These are phyloP conservation scores for Lunularia cruciata DNA, from an alignment of 225 moss, liverwort and hornwort genomes.

Conservation along the genomic window DNA sequence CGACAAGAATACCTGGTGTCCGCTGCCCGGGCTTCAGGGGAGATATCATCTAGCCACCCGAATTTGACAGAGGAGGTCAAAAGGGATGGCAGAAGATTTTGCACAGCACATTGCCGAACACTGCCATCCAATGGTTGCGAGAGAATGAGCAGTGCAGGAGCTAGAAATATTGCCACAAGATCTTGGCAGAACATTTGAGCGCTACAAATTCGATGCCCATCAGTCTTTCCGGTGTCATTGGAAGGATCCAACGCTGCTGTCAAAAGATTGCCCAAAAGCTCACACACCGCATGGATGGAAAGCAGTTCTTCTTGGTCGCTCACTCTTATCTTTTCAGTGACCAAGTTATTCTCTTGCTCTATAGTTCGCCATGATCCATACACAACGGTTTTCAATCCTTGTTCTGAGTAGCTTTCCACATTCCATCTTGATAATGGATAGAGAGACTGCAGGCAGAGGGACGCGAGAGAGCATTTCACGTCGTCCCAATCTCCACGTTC, in stretches of 20 bases:
- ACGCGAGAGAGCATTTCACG: conserved; percentile 23
- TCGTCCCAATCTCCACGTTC: conserved; percentile 31
- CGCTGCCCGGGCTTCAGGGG: conserved; percentile 38
- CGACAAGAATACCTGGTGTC: conserved; percentile 44
- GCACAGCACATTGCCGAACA: conserved; percentile 63
- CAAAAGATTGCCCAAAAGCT: conserved; percentile 57
- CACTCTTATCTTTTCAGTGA: background rate
- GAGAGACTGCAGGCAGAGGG: conserved; percentile 41
- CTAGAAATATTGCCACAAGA: conserved; percentile 53
- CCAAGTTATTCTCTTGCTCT: conserved; percentile 31
- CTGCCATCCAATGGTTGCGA: conserved; percentile 50
- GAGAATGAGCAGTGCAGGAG: conserved; percentile 59
- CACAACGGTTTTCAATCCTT: conserved; percentile 6
- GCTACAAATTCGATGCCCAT: conserved; percentile 23
- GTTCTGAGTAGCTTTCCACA: conserved; percentile 6
- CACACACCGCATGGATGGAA: conserved; percentile 44
- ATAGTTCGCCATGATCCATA: conserved; percentile 31
- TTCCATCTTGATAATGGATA: conserved; percentile 18
- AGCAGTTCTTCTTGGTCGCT: conserved; percentile 25
- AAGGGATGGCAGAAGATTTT: conserved; percentile 63
- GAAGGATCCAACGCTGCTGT: conserved; percentile 44
- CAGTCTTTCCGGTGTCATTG: conserved; percentile 16
- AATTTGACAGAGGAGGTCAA: conserved; percentile 53
- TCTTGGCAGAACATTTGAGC: conserved; percentile 56
- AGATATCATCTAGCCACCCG: conserved; percentile 43